phyloP scores from a whole-genome alignment of 2,329 filamentous ascomycete species.

The Alternaria angustiovoidea region DNA sequence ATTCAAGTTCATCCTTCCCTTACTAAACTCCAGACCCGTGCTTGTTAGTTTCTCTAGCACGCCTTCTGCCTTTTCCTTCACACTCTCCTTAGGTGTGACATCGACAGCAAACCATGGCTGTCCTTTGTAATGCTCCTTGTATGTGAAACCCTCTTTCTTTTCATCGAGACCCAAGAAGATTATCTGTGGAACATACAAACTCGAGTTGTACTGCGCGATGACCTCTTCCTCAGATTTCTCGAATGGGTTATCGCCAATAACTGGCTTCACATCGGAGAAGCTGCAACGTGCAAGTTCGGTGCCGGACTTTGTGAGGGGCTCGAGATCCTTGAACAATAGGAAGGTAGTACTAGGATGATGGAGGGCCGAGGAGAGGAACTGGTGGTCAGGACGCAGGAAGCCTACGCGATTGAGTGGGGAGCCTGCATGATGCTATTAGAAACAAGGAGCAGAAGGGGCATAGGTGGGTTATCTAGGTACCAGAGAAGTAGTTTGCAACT shows the following conservation, averaged over 20 bases:
- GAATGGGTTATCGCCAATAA: constrained; percentile 79
- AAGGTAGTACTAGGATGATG: constrained; percentile 73
- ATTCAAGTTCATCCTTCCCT: constrained; percentile 69
- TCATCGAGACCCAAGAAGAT: constrained; percentile 89
- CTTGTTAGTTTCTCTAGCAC: constrained; percentile 68
- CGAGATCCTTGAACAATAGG: constrained; percentile 79
- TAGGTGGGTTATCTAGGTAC: constrained; percentile 31
- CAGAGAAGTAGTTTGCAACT: constrained; percentile 82
- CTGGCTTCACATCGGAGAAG: constrained; percentile 71
- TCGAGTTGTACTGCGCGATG: constrained; percentile 77
- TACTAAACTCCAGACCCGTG: constrained; percentile 70
- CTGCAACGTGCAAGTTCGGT: constrained; percentile 72
- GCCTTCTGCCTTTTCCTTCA: constrained; percentile 68
- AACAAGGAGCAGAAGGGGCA: neutral
- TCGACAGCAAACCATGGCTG: constrained; percentile 90
- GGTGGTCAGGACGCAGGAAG: constrained; percentile 75
- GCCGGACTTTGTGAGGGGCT: constrained; percentile 72
- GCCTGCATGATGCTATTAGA: constrained; percentile 53
- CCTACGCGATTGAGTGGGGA: constrained; percentile 80
- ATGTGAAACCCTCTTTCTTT: constrained; percentile 62
- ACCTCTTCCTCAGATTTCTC: constrained; percentile 74
- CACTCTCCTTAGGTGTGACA: constrained; percentile 74
- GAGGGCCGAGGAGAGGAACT: constrained; percentile 74
- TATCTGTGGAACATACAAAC: constrained; percentile 71
- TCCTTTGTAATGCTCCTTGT: constrained; percentile 75